phyloP scores from a whole-genome alignment of 169 alveolate genomes.

The Plasmodium cynomolgi region DNA sequence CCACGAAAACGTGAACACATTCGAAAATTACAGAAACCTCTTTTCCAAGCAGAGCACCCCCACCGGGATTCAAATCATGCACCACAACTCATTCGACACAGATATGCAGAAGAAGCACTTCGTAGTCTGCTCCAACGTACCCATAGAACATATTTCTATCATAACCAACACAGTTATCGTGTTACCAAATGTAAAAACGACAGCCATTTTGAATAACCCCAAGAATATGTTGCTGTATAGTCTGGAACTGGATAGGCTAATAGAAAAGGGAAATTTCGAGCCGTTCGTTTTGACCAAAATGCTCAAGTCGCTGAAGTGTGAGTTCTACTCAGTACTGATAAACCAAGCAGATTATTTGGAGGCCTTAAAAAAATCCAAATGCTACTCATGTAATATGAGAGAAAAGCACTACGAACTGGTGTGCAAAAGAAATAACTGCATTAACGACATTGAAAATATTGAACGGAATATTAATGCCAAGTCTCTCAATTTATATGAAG shows the following conservation, averaged over 20 bases:
- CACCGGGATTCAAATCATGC: constrained; percentile 12
- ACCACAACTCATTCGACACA: constrained; percentile 47
- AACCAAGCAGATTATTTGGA: constrained; percentile 83
- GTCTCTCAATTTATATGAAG: constrained; percentile 86
- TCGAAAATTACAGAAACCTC: constrained; percentile 70
- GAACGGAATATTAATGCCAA: constrained; percentile 82
- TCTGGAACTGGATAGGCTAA: constrained; percentile 76
- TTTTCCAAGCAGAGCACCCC: constrained; percentile 31
- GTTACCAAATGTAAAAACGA: constrained; percentile 38
- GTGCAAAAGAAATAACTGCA: constrained; percentile 73
- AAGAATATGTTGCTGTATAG: constrained; percentile 73
- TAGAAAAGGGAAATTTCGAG: constrained; percentile 77
- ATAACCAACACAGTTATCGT: constrained; percentile 78
- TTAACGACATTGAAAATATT: constrained; percentile 82
- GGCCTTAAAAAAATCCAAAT: constrained; percentile 73
- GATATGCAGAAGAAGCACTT: constrained; percentile 59
- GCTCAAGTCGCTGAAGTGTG: constrained; percentile 80
- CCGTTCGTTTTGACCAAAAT: constrained; percentile 81
- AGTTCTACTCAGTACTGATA: constrained; percentile 80
- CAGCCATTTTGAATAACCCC: constrained; percentile 54
- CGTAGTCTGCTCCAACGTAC: constrained; percentile 76
- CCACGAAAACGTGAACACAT: constrained; percentile 49
- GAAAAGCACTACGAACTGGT: constrained; percentile 84
- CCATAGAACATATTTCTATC: constrained; percentile 76
- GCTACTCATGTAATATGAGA: constrained; percentile 82